A percentile compares a stretch with the other conserved stretches of the same genome.
Evolutionary conservation across 1,284 basidiomycete genomes (phyloP).

Genomic region (Puccinia horiana): DNA sequence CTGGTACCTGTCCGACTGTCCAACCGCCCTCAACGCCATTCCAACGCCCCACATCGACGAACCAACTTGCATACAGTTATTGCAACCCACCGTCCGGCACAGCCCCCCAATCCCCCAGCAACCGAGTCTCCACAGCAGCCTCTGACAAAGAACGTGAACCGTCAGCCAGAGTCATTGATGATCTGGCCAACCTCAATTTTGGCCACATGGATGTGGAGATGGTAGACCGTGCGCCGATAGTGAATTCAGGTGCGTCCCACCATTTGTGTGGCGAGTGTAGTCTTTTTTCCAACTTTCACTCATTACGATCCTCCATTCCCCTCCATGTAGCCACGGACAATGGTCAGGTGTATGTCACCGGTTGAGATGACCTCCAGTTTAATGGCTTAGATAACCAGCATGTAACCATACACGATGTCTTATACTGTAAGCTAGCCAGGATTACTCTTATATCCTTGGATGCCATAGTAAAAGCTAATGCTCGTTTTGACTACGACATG

Average conservation of each 20-base stretch:
- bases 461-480: not conserved
- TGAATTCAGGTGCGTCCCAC: constrained; percentile 2
- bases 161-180: not conserved
- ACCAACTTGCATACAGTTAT: not conserved
- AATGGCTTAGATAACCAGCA: not conserved
- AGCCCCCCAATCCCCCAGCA: no score
- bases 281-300: not conserved
- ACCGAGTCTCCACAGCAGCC: no score
- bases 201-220: not conserved
- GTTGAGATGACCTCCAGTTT: not conserved
- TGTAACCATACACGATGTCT: not conserved
- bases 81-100: no score
- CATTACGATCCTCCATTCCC: not conserved
- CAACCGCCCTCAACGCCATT: no score
- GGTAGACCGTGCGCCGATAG: not conserved
- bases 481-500: not conserved
- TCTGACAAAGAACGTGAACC: no score
- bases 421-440: not conserved
- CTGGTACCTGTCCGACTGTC: not conserved
- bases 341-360: not conserved
- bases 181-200: not conserved
- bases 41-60: not conserved
- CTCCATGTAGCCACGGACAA: not conserved
- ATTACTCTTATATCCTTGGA: not conserved
- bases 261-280: not conserved